phyloP scores from a whole-genome alignment of 2,329 filamentous ascomycete species.

The Xylariomycetidae sp. region DNA sequence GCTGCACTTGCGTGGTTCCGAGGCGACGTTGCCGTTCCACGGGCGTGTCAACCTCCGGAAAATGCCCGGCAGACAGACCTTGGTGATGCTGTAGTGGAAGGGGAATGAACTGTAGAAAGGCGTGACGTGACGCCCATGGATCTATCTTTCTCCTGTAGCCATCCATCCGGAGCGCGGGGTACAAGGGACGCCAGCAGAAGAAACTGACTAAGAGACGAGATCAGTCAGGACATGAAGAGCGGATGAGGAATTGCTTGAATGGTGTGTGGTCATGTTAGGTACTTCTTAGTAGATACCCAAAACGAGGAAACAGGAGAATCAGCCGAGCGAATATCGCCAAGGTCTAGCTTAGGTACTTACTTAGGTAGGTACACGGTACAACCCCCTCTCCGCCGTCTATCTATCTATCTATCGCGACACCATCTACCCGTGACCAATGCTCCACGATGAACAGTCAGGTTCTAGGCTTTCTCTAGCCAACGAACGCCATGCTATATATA shows the following conservation, averaged over 20 bases:
- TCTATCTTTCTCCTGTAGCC: constrained; percentile 53
- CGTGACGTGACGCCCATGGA: constrained; percentile 44
- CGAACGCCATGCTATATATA: not conserved
- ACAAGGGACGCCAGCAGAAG: constrained; percentile 19
- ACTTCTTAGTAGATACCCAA: not conserved
- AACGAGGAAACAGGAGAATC: too few relatives aligned
- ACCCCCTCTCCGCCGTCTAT: too few relatives aligned
- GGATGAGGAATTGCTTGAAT: not conserved
- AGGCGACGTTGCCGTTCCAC: too few relatives aligned
- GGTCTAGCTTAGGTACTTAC: too few relatives aligned
- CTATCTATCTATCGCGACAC: too few relatives aligned
- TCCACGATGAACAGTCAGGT: not conserved
- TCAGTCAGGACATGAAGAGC: not conserved
- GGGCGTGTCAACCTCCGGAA: too few relatives aligned
- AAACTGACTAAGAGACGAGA: not conserved
- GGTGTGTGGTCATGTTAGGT: not conserved
- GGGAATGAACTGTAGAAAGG: constrained; percentile 50
- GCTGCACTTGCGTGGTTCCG: too few relatives aligned
- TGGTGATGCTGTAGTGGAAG: constrained; percentile 33
- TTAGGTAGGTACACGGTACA: too few relatives aligned
- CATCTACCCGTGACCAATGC: not conserved
- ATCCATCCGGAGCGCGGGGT: constrained; percentile 34
- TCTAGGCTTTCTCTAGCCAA: not conserved
- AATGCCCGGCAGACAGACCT: constrained; percentile 43
- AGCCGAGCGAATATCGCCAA: too few relatives aligned